phyloP scores from a whole-genome alignment of 2,329 filamentous ascomycete genomes.

The Diaporthe citri region DNA sequence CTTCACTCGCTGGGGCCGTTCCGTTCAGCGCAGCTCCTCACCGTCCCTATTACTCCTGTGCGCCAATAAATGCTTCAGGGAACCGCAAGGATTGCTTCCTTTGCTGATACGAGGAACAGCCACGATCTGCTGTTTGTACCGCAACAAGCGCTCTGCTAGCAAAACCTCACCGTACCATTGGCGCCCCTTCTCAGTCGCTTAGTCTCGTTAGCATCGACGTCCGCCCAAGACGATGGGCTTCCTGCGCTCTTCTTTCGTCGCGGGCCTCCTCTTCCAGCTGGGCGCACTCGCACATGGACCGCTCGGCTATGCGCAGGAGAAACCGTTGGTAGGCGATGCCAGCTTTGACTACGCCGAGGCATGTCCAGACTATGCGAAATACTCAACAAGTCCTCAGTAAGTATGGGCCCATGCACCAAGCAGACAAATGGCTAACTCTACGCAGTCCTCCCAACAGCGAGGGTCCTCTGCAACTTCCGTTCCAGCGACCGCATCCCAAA shows the following conservation, averaged over 20 bases:
- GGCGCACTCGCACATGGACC: conserved; percentile 22
- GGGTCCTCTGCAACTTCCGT: conserved; percentile 84
- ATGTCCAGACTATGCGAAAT: conserved; percentile 75
- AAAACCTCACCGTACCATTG: background rate
- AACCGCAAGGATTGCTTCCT: conserved; percentile 10
- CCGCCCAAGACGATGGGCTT: conserved; percentile 19
- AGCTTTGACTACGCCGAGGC: conserved; percentile 52
- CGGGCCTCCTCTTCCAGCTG: conserved; percentile 4
- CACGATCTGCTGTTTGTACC: background rate
- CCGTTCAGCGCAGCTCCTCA: background rate
- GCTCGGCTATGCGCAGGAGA: conserved; percentile 44
- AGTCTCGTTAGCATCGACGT: background rate
- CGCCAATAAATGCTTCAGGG: background rate
- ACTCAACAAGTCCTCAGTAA: conserved; percentile 70
- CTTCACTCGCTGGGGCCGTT: background rate
- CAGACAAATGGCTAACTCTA: conserved; percentile 27
- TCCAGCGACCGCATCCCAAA: conserved; percentile 81
- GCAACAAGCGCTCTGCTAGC: background rate
- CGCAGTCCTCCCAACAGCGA: conserved; percentile 81
- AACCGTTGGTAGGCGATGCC: conserved; percentile 49
- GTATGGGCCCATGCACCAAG: conserved; percentile 47
- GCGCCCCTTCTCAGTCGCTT: background rate
- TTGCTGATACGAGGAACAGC: conserved; percentile 15
- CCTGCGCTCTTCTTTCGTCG: conserved; percentile 12
- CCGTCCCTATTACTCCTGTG: background rate